These are phyloP conservation scores for Pyrus bretschneideri DNA, from an alignment of 306 rosid genomes.

Conservation along the genomic window DNA sequence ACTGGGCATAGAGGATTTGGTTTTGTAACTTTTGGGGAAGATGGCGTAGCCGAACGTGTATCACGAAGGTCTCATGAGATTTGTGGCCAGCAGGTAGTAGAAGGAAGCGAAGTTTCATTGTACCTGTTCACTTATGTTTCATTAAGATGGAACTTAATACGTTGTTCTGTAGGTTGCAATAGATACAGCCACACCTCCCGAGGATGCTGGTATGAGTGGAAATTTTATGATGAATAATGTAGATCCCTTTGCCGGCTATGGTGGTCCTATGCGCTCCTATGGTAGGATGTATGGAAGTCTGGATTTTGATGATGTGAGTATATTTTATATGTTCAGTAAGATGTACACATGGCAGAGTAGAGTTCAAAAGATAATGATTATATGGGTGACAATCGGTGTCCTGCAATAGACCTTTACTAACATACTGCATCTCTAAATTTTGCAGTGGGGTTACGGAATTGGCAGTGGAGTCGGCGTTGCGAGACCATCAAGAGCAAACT, in stretches of 20 bases:
- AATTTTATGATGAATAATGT: conserved; percentile 50
- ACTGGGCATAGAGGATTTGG: conserved; percentile 95
- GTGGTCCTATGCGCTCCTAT: conserved; percentile 81
- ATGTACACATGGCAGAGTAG: background rate
- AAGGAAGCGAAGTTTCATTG: background rate
- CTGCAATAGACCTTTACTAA: background rate
- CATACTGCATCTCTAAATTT: conserved; percentile 1
- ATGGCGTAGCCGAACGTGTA: conserved; percentile 90
- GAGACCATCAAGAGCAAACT: conserved; percentile 86
- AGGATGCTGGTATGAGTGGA: conserved; percentile 75
- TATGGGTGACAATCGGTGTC: background rate
- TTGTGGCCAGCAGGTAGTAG: conserved; percentile 79
- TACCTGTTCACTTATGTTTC: background rate
- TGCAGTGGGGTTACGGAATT: conserved; percentile 94
- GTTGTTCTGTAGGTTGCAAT: conserved; percentile 33
- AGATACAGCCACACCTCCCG: conserved; percentile 88
- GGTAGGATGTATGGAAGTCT: conserved; percentile 92
- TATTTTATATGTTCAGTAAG: background rate
- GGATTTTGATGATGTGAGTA: conserved; percentile 86
- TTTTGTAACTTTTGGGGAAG: conserved; percentile 89
- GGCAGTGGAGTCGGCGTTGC: conserved; percentile 58
- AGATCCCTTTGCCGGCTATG: conserved; percentile 67
- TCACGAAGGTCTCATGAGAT: conserved; percentile 89
- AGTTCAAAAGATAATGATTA: background rate
- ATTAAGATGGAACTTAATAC: background rate